Evolutionary conservation across 1,139 yeast genomes (phyloP), one percentile per base, ranked within the genome.

Genomic region (Arxiozyma heterogenica): DNA sequence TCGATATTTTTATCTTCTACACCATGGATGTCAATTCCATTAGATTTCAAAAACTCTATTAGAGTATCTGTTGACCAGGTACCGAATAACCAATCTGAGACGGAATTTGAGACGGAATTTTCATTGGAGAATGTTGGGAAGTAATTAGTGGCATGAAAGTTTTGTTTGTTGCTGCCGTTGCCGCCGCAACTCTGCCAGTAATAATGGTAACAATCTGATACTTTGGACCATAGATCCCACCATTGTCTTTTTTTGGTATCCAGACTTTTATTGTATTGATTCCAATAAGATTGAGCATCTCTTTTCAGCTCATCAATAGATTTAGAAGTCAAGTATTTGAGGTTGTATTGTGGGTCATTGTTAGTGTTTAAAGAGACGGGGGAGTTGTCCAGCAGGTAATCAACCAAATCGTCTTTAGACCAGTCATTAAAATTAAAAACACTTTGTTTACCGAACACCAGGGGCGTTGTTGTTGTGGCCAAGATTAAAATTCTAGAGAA

Each of bases 21-120:
- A 51, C 67, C 66, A 49, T 27, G 30, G n/a, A 34, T 12, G 8
- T 12, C n/a, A 6, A 76, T 61, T 44, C 69, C 65, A 58, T 74
- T 68, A 44, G 66, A 62, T 48, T 70, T 67, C 58, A 79, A 67
- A 48, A 75, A 71, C 44, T 63, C 63, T 54, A 69, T 66, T 58
- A 80, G 64, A 22, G 68, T 67, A 4, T 63, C 62, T 21, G 59
- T 61, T 6, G 76, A 62, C 85, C 84, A 81, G 21, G 81, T 72
- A 47, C 73, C 74, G 59, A 81, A 81, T 27, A 77, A 59, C 84
- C 84, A 68, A 20, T 62, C 63, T 3, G 66, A 60, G 5, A 64
- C 55, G 4, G 23, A 20, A 22, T 47, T n/a, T 3, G 66, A 60
- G 5, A 64, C 55, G 4, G 23, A 20, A 22, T 47, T n/a, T n/a